Percentiles rank a stretch among this genome's conserved stretches.
These are phyloP conservation scores for Fusarium scirpi DNA, from an alignment of 2,329 filamentous ascomycete genomes.

Conservation along the genomic window DNA sequence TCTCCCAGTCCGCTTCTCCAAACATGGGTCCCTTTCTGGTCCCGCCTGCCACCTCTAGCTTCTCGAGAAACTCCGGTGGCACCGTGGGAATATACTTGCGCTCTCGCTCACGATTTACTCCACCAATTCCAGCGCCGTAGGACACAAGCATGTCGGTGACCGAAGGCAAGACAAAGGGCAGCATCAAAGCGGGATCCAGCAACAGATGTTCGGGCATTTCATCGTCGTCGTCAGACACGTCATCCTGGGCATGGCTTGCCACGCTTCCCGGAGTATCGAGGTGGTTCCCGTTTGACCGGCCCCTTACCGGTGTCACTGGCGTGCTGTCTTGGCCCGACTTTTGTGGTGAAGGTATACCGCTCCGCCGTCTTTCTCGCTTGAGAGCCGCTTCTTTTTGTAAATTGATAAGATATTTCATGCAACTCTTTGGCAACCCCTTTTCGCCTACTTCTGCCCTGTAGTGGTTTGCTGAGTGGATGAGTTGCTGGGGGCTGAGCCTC, in stretches of 20 bases:
- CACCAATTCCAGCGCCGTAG: conserved; percentile 94
- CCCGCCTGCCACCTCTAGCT: conserved; percentile 74
- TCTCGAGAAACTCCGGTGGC: conserved; percentile 90
- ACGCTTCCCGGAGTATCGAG: conserved; percentile 59
- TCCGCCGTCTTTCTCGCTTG: conserved; percentile 66
- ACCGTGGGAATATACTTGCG: conserved; percentile 96
- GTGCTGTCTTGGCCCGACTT: conserved; percentile 53
- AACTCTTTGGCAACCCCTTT: conserved; percentile 88
- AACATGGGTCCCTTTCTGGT: conserved; percentile 67
- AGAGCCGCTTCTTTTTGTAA: conserved; percentile 80
- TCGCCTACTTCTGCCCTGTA: conserved; percentile 96
- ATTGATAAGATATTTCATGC: conserved; percentile 84
- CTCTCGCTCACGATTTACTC: conserved; percentile 89
- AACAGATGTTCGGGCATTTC: conserved; percentile 81
- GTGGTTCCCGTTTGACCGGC: conserved; percentile 58
- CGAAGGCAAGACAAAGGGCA: conserved; percentile 94
- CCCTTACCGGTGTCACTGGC: conserved; percentile 60
- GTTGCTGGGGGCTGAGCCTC: conserved; percentile 84
- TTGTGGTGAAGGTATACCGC: conserved; percentile 59
- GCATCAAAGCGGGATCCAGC: conserved; percentile 88
- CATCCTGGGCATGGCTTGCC: conserved; percentile 50
- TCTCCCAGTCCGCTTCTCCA: conserved; percentile 74
- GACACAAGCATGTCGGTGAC: conserved; percentile 97
- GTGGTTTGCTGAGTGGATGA: conserved; percentile 91
- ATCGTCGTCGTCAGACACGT: conserved; percentile 69